phyloP scores from a whole-genome alignment of 177 flowering plant genomes.

The Vitis hybrid region DNA sequence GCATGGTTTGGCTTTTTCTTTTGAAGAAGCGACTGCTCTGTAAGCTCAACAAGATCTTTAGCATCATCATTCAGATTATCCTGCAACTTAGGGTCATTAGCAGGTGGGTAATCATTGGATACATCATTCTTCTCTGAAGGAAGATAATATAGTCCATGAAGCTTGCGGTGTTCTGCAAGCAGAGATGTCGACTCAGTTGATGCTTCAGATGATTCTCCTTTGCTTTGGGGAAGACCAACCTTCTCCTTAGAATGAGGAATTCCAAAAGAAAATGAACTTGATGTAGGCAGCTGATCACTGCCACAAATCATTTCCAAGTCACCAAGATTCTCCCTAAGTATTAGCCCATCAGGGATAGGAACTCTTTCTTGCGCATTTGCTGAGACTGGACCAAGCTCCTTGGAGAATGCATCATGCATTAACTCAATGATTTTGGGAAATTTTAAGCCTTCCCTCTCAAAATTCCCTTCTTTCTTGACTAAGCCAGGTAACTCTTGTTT shows the following conservation, averaged over 20 bases:
- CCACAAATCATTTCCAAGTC: conserved; percentile 64
- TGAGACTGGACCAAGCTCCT: conserved; percentile 83
- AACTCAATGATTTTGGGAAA: conserved; percentile 37
- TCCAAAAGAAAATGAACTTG: conserved; percentile 46
- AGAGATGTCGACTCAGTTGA: conserved; percentile 62
- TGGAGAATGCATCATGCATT: conserved; percentile 49
- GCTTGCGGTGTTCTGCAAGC: conserved; percentile 81
- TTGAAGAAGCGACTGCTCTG: conserved; percentile 53
- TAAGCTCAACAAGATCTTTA: conserved; percentile 66
- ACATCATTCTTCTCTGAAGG: conserved; percentile 55
- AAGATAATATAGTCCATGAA: conserved; percentile 89
- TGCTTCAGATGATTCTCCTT: conserved; percentile 50
- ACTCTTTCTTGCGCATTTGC: conserved; percentile 74
- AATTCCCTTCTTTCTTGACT: conserved; percentile 26
- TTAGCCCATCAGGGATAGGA: conserved; percentile 74
- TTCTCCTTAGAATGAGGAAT: conserved; percentile 25
- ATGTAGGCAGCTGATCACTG: conserved; percentile 39
- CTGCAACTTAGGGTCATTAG: conserved; percentile 45
- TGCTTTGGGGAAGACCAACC: conserved; percentile 25
- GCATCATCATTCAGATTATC: conserved; percentile 37
- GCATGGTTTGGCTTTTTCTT: conserved; percentile 60
- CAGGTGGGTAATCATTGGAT: conserved; percentile 76
- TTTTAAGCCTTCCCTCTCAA: conserved; percentile 23
- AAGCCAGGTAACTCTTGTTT: conserved; percentile 42
- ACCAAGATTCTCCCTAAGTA: conserved; percentile 61